Base-by-base conservation (phyloP, 805 yeast species). In the Zygosaccharomyces kombuchaensis region DNA sequence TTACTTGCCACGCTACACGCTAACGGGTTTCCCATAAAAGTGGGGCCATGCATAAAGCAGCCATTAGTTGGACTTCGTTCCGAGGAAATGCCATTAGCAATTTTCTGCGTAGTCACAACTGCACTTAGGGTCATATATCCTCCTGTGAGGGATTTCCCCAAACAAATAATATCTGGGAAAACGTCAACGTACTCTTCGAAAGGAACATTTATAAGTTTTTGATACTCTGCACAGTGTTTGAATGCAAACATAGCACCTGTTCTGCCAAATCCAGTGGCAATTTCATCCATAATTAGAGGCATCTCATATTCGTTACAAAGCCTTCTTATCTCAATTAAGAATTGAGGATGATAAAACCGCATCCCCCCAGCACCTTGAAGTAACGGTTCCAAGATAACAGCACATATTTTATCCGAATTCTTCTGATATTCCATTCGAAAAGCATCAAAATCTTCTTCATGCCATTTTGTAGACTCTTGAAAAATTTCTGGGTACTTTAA, bases 361-460 rank as follows among this genome's bases (percentile, higher is more conserved):
- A 69, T 59, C 6, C 72, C 73, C 13, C 68, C 71, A 27, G 71
- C 73, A 17, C 73, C 72, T 53, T 69, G 73, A 38, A 58, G 52
- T 26, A 69, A 61, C 6, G 69, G 65, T 49, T 69, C 72, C 40
- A 68, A 42, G 6, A 69, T 65, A 9, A 67, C 57, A 13, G 65
- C 71, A 8, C 71, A 69, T 22, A 69, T 62, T 9, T 51, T 55
- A n/a, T 56, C 57, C 23, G 62, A 65, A 46, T 67, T 60, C 5
- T 51, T 35, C 43, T 54, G 47, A 26, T 68, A 55, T 19, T 59
- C 57, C 27, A 51, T 53, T 46, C 63, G 58, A 26, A 68, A 57
- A 16, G 54, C 59, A 2, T 34, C 52, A 19, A 62, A 42, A 45
- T 68, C 66, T 25, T 56, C 45, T 37, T 57, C 62, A 25, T 47